Conservation (phyloP, 768 basidiomycete species). For the Leccinum fibrillosum region DNA sequence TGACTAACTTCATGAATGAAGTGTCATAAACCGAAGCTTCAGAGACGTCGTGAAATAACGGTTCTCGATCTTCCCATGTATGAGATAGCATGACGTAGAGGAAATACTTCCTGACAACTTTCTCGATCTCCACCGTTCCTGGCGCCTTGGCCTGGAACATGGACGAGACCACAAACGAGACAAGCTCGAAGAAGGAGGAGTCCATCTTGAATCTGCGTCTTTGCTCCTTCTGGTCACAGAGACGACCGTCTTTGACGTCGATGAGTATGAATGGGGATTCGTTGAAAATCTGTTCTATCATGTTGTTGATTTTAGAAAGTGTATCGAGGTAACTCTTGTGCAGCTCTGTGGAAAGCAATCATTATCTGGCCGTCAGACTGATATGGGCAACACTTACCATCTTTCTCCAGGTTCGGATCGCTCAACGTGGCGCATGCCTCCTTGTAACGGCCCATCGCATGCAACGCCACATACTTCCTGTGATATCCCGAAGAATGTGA, state of each 20-base stretch:
- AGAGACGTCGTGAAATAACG: not conserved
- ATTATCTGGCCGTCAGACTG: not conserved
- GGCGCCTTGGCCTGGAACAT: not conserved
- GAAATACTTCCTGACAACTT: not conserved
- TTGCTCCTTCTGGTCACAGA: not conserved
- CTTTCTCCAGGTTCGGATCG: not conserved
- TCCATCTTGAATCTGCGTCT: not conserved
- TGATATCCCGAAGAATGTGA: not conserved
- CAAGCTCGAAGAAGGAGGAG: not conserved
- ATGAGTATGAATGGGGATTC: slow-evolving; percentile 12
- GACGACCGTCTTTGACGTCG: slow-evolving; percentile 2
- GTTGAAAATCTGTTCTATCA: not conserved
- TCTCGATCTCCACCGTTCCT: not conserved
- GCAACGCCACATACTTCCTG: slow-evolving; percentile 2
- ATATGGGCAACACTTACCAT: not conserved
- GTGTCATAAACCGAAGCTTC: not conserved
- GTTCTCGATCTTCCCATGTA: not conserved
- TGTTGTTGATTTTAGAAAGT: not conserved
- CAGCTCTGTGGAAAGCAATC: slow-evolving; percentile 1
- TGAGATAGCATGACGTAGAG: not conserved
- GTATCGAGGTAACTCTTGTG: not conserved
- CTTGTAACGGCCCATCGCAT: not conserved
- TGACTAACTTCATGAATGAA: slow-evolving; percentile 7
- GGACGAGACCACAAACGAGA: not conserved
- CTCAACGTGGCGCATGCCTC: not conserved